These are phyloP conservation scores for Jacaranda copaia DNA, from an alignment of 257 asterid genomes.

Conservation along the genomic window DNA sequence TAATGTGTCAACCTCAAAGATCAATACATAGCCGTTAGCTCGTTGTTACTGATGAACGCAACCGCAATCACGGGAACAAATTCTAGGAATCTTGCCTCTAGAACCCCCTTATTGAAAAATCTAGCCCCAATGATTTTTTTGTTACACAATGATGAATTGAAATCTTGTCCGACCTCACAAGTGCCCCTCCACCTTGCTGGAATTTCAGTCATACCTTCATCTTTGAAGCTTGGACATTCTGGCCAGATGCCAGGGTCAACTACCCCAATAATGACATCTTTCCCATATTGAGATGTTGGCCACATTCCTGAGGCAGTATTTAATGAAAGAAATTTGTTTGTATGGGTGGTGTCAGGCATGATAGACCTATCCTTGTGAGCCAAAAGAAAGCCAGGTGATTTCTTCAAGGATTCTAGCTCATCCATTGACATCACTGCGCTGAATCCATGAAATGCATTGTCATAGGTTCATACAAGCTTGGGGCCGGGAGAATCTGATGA, in stretches of 20 bases:
- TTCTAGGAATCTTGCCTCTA: too few species aligned
- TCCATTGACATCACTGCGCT: constrained; percentile 52
- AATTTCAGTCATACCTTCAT: constrained; percentile 53
- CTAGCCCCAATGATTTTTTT: constrained; percentile 61
- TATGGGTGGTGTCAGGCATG: constrained; percentile 61
- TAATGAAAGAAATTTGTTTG: constrained; percentile 53
- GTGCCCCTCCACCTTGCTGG: constrained; percentile 67
- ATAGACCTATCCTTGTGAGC: constrained; percentile 46
- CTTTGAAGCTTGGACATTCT: constrained; percentile 63
- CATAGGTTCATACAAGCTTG: constrained; percentile 54
- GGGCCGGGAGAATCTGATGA: constrained; percentile 28
- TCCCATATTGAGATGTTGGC: constrained; percentile 64
- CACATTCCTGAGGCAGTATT: constrained; percentile 56
- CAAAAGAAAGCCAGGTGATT: constrained; percentile 60
- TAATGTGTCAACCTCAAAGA: too few species aligned
- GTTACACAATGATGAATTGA: constrained; percentile 59
- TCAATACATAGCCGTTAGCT: too few species aligned
- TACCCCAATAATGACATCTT: constrained; percentile 62
- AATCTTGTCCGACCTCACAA: constrained; percentile 55
- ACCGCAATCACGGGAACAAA: too few species aligned
- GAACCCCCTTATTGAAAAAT: constrained; percentile 54
- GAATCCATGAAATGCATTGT: constrained; percentile 65
- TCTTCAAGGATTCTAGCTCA: constrained; percentile 49
- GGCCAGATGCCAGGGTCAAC: constrained; percentile 71
- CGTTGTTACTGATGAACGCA: too few species aligned